Evolutionary conservation across 2,329 filamentous ascomycete genomes (phyloP).

Genomic region (Aspergillus oerlinghausenensis): DNA sequence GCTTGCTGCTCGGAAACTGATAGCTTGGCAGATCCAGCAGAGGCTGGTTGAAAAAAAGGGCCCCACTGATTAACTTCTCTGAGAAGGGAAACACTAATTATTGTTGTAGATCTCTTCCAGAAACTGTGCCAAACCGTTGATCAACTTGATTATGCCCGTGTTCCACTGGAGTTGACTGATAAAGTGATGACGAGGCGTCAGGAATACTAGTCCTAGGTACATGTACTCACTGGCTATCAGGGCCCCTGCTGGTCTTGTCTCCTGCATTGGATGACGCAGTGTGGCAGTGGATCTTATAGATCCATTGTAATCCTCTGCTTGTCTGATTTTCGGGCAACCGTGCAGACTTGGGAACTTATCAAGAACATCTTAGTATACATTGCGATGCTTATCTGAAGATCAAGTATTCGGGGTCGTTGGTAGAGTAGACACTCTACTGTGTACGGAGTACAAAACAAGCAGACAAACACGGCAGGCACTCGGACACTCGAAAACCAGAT

Average conservation of each 20-base stretch:
- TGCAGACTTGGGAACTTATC: neutral
- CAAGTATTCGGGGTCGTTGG: neutral
- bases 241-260: too few relatives aligned
- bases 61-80: constrained; percentile 25
- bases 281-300: neutral
- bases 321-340: neutral
- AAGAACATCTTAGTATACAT: neutral
- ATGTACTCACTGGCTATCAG: neutral
- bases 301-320: neutral
- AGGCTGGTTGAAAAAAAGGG: neutral
- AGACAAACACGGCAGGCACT: neutral
- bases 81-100: constrained; percentile 11
- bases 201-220: neutral
- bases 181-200: neutral
- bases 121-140: constrained; percentile 12
- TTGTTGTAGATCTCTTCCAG: constrained; percentile 15
- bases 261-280: neutral
- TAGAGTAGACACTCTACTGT: neutral
- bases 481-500: neutral
- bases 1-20: neutral
- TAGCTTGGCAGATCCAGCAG: neutral
- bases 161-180: neutral
- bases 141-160: neutral
- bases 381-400: neutral
- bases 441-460: neutral